These are phyloP conservation scores for Polyrhizophydium stewartii DNA, from an alignment of 371 early-diverging fungal species.

Conservation along the genomic window DNA sequence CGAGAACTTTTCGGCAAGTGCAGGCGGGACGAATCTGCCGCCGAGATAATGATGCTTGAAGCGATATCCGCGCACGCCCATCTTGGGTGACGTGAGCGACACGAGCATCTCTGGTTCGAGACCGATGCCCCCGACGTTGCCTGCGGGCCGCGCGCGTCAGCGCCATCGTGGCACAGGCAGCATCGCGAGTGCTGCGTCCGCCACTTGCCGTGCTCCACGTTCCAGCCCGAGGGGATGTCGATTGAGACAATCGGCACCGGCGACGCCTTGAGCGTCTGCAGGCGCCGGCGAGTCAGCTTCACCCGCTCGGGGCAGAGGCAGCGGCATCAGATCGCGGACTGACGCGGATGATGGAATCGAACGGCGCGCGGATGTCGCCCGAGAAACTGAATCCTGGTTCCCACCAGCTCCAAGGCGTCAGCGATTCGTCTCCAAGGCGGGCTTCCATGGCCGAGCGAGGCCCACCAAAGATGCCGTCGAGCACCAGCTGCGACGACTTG, in stretches of 20 bases:
- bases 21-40: constrained; percentile 78
- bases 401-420: too few species aligned
- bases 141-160: constrained; percentile 23
- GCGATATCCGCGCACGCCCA: constrained; percentile 58
- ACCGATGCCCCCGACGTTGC: constrained; percentile 31
- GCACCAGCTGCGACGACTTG: constrained; percentile 54
- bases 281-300: neutral
- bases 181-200: too few species aligned
- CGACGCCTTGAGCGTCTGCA: constrained; percentile 14
- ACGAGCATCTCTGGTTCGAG: constrained; percentile 76
- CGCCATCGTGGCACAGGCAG: too few species aligned
- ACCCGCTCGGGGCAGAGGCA: neutral
- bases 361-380: constrained; percentile 77
- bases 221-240: constrained; percentile 94
- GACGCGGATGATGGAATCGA: constrained; percentile 60
- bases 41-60: constrained; percentile 83
- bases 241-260: constrained; percentile 48
- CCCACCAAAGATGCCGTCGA: constrained; percentile 89
- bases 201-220: constrained; percentile 72
- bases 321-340: too few species aligned
- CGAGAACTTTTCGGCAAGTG: constrained; percentile 54
- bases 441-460: neutral
- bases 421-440: too few species aligned
- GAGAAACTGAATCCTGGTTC: constrained; percentile 83
- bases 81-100: constrained; percentile 89